These are phyloP conservation scores for Phytophthora pinifolia DNA, from an alignment of 352 stramenopile species.

Conservation along the genomic window DNA sequence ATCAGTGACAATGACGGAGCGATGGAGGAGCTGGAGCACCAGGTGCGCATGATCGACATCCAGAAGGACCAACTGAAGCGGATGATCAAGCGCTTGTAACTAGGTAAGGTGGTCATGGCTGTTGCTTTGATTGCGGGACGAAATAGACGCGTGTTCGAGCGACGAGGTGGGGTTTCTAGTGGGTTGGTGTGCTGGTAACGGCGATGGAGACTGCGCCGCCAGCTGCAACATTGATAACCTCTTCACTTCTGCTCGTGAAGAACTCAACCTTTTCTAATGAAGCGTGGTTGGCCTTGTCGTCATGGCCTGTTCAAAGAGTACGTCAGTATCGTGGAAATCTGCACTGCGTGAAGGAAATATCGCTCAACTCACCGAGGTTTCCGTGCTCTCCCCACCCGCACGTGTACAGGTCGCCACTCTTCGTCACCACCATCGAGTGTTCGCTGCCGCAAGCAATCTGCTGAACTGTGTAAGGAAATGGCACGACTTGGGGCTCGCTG, in stretches of 20 bases:
- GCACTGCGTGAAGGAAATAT: not conserved
- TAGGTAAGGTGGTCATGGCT: not conserved
- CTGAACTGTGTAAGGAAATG: constrained; percentile 31
- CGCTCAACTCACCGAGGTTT: constrained; percentile 62
- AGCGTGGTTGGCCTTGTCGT: constrained; percentile 42
- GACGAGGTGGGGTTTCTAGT: constrained; percentile 6
- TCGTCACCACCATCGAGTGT: constrained; percentile 60
- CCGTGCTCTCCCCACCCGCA: constrained; percentile 86
- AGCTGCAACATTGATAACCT: constrained; percentile 39
- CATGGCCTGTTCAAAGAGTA: constrained; percentile 46
- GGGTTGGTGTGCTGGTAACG: constrained; percentile 16
- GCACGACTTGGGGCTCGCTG: constrained; percentile 16
- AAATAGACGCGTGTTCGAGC: constrained; percentile 20
- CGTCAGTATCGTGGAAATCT: not conserved
- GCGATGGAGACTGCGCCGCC: constrained; percentile 73
- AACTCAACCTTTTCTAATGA: constrained; percentile 48
- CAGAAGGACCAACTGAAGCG: constrained; percentile 57
- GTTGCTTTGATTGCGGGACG: not conserved
- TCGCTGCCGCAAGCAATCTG: constrained; percentile 78
- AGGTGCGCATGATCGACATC: constrained; percentile 55
- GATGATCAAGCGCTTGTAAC: constrained; percentile 46
- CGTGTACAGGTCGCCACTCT: constrained; percentile 59
- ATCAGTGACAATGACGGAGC: constrained; percentile 17
- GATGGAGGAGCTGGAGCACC: constrained; percentile 44
- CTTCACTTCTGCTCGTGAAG: constrained; percentile 33